Evolutionary conservation across 2,329 filamentous ascomycete species (phyloP).

Genomic region (Phoma herbarum): DNA sequence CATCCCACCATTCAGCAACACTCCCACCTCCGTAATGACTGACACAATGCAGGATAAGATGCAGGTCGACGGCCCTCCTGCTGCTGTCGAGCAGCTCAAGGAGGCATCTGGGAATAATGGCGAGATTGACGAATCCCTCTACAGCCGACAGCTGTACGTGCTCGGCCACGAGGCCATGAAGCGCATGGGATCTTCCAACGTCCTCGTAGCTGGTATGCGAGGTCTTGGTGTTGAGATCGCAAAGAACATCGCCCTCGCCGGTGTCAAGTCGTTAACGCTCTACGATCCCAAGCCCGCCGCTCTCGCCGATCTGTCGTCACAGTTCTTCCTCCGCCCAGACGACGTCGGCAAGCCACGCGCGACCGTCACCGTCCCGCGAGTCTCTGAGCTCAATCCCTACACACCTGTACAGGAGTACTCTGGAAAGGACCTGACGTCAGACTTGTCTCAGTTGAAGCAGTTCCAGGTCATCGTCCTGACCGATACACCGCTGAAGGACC

Average conservation of each 20-base stretch:
- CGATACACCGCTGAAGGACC: slow-evolving; percentile 79
- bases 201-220: slow-evolving; percentile 90
- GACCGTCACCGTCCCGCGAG: slow-evolving; percentile 82
- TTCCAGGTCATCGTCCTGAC: slow-evolving; percentile 95
- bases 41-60: slow-evolving; percentile 62
- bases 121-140: slow-evolving; percentile 73
- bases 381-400: slow-evolving; percentile 95
- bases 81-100: slow-evolving; percentile 68
- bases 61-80: slow-evolving; percentile 68
- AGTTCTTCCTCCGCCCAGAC: slow-evolving; percentile 90
- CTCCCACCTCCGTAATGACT: slow-evolving; percentile 11
- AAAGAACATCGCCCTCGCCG: slow-evolving; percentile 97
- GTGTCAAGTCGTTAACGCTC: slow-evolving; percentile 95
- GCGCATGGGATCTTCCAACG: slow-evolving; percentile 95
- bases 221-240: slow-evolving; percentile 97
- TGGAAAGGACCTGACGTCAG: slow-evolving; percentile 70
- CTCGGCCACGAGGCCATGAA: slow-evolving; percentile 91
- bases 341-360: slow-evolving; percentile 95
- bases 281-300: slow-evolving; percentile 86
- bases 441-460: slow-evolving; percentile 83
- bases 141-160: slow-evolving; percentile 74
- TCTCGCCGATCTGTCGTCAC: slow-evolving; percentile 90
- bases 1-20: background rate
- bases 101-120: slow-evolving; percentile 56
- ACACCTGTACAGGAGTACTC: slow-evolving; percentile 84